Evolutionary conservation across 1,284 basidiomycete genomes (phyloP), one percentile per base, ranked within the genome.

Genomic region (Tylopilus orsonianus): DNA sequence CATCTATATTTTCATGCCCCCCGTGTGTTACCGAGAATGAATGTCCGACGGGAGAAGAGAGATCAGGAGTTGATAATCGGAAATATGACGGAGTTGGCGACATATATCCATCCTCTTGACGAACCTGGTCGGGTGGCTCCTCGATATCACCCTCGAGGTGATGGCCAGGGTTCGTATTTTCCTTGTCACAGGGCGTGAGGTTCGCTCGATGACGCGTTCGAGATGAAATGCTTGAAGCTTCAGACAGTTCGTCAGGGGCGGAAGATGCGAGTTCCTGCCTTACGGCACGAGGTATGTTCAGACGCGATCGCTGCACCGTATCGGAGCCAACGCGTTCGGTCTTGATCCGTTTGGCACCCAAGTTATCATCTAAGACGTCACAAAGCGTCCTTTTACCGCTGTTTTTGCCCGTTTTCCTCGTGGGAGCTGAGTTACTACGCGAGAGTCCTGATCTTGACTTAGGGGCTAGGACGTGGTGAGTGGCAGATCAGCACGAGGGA

Each of bases 101-200:
- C 49, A 84, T 71, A 65, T 90, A 90, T 30, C 87, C 87, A 56
- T 87, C 86, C 61, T 90, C 87, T 66, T 88, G 87, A 58, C 74
- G 71, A 29, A 87, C 46, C 34, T 47, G 30, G 36, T 56, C 59
- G 10, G 52, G 53, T 44, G 48, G 50, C 8, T 66, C 62, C 8
- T 61, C 62, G 2, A 65, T 44, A 44, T 57, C 33, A 22, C 61
- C 56, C 18, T 66, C 68, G 27, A 63, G 48, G 42, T 71, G 67
- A 47, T 60, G 56, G 38, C 64, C 64, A 40, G 61, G 62, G 24
- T 71, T 65, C 20, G 72, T 71, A 48, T 75, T 74, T 26, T 72
- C 71, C 43, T 73, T 74, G 44, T 63, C 70, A 4, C 64, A 50
- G 40, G 51, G 26, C 41, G 56, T 55, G 22, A 68, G 49, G 51